phyloP scores from a whole-genome alignment of 2,329 filamentous ascomycete species.

The Pseudonectria foliicola region DNA sequence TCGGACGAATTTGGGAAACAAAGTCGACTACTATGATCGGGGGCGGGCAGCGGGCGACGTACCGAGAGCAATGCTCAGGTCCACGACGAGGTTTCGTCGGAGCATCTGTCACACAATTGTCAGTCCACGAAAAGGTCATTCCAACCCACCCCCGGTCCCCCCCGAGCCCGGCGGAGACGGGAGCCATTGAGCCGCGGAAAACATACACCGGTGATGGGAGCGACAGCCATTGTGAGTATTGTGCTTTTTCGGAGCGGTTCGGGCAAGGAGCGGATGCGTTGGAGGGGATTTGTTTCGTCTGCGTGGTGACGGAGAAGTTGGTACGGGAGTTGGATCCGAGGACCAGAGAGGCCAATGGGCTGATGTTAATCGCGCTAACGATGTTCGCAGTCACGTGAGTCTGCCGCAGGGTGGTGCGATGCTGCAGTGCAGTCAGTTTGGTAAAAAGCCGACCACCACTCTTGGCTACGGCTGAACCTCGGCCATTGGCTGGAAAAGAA shows the following conservation, averaged over 20 bases:
- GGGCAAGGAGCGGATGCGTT: slow-evolving; percentile 15
- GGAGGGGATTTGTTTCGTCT: slow-evolving; percentile 16
- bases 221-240: slow-evolving; percentile 43
- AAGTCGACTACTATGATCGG: slow-evolving; percentile 1
- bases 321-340: slow-evolving; percentile 20
- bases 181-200: slow-evolving; percentile 25
- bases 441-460: slow-evolving; percentile 14
- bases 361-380: slow-evolving; percentile 30
- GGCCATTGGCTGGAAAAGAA: slow-evolving; percentile 20
- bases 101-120: slow-evolving; percentile 44
- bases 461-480: slow-evolving; percentile 18
- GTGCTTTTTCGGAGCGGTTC: slow-evolving; percentile 17
- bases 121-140: slow-evolving; percentile 25
- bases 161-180: slow-evolving; percentile 6
- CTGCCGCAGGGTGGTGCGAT: neutral
- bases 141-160: slow-evolving; percentile 10
- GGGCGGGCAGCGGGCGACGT: slow-evolving; percentile 23
- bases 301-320: slow-evolving; percentile 12
- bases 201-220: slow-evolving; percentile 55
- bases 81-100: slow-evolving; percentile 50
- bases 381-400: slow-evolving; percentile 14
- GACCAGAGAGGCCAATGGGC: slow-evolving; percentile 15
- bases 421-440: too few relatives aligned
- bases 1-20: neutral
- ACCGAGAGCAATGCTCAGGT: slow-evolving; percentile 51